phyloP scores from a whole-genome alignment of 202 grass and related monocot species.

The Panicum virgatum region DNA sequence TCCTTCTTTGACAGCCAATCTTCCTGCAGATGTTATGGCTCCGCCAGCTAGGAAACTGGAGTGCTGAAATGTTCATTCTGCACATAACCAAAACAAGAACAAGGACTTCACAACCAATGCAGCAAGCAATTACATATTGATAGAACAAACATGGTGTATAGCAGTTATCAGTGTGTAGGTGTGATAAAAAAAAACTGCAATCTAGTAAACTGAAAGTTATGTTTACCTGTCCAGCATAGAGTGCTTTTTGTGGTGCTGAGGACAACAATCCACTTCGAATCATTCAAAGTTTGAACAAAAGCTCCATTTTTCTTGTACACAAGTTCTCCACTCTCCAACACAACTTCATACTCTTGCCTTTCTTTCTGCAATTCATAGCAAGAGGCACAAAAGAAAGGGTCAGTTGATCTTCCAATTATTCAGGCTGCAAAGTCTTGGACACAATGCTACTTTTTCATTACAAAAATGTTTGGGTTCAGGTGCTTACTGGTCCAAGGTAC shows the following conservation, averaged over 20 bases:
- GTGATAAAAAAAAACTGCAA: background rate
- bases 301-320: slow-evolving; percentile 54
- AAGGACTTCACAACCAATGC: slow-evolving; percentile 34
- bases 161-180: background rate
- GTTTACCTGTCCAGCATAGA: slow-evolving; percentile 90
- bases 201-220: background rate
- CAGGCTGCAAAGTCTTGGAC: background rate
- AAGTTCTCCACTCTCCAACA: slow-evolving; percentile 62
- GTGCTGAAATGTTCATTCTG: slow-evolving; percentile 98
- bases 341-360: slow-evolving; percentile 82
- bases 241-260: slow-evolving; percentile 68
- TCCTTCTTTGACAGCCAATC: too few relatives aligned
- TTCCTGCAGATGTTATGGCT: slow-evolving; percentile 83
- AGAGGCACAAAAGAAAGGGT: slow-evolving; percentile 3
- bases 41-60: slow-evolving; percentile 93
- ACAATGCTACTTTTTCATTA: background rate
- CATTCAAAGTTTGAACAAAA: slow-evolving; percentile 64
- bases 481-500: slow-evolving; percentile 92
- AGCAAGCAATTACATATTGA: background rate
- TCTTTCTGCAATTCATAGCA: slow-evolving; percentile 65
- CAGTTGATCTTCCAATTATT: background rate
- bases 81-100: background rate
- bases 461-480: background rate
- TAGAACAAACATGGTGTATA: background rate
- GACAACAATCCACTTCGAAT: slow-evolving; percentile 97